phyloP scores from a whole-genome alignment of 148 eudicot species.

The Gaultheria prostrata region DNA sequence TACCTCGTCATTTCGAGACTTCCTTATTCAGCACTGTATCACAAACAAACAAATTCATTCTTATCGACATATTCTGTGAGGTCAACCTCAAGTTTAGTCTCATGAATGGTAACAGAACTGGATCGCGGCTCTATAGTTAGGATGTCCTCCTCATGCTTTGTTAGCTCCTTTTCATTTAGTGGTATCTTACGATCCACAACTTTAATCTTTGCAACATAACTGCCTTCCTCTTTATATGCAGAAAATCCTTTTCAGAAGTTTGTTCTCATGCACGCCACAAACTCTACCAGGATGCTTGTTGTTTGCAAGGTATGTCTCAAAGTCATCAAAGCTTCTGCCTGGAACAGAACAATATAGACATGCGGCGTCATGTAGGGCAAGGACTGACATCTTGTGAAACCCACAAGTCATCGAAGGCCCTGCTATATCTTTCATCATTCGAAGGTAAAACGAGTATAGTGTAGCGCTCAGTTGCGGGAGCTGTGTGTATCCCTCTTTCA shows the following conservation, averaged over 20 bases:
- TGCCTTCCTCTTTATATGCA: conserved; percentile 75
- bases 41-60: conserved; percentile 96
- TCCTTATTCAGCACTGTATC: conserved; percentile 96
- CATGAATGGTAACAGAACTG: conserved; percentile 77
- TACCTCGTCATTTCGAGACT: conserved; percentile 99
- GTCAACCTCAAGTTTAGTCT: conserved; percentile 95
- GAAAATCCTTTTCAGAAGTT: conserved; percentile 50
- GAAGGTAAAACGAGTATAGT: too few species aligned
- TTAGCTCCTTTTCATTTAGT: conserved; percentile 79
- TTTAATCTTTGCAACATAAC: conserved; percentile 93
- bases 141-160: conserved; percentile 94
- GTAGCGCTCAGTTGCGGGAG: too few species aligned
- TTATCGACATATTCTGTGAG: conserved; percentile 88
- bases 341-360: conserved; percentile 51
- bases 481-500: too few species aligned
- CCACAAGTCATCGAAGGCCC: too few species aligned
- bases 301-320: conserved; percentile 49
- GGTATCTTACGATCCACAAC: conserved; percentile 99
- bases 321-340: conserved; percentile 73
- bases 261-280: conserved; percentile 67
- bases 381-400: conserved; percentile 42
- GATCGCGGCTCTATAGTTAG: conserved; percentile 51
- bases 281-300: conserved; percentile 57
- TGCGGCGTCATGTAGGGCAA: conserved; percentile 45
- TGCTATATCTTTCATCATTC: too few species aligned